Base-by-base conservation (phyloP, 805 yeast genomes). In the Jamesozyma lodderae region DNA sequence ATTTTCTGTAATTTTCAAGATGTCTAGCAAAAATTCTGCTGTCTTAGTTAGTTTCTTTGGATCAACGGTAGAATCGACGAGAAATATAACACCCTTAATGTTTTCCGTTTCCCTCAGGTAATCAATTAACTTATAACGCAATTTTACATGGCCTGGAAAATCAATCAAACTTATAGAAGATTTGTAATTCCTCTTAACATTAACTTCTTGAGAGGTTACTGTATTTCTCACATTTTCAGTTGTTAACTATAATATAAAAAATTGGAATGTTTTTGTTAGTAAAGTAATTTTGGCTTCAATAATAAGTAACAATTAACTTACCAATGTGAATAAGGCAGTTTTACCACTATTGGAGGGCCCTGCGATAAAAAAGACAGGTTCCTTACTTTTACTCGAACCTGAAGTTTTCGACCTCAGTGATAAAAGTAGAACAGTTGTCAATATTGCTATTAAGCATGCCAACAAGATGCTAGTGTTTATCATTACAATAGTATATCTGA, bases 81-180 rank as follows among this genome's bases (percentile, higher is more conserved):
- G 68, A 46, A 73, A 86, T 1, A 88, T 62, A 4, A 86, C 63
- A 4, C 95, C 96, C 45, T 70, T 73, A 36, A 81, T 57, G 14
- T 72, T 61, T 15, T 58, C 41, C 16, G 31, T 37, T 14, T 46
- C 60, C 40, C 66, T 64, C 32, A 77, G 63, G 40, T 72, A 71
- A 38, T 72, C 70, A 41, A 66, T 46, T 24, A 77, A 64, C 36
- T 79, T 63, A 41, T 75, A 73, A 38, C 72, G 73, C 47, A 88
- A 73, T 59, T 85, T 86, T 39, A 72, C 63, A 61, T 82, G 87
- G n/a, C 96, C 96, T 2, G 98, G 98, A 44, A 77, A 77, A 52
- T 90, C 97, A 36, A 81, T 69, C 28, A 88, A 57, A 43, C 70
- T 74, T 52, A 64, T 70, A 41, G 58, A 68, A 48, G 53, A 62